phyloP scores from a whole-genome alignment of 345 rosid species.

The Rhodomyrtus tomentosa region DNA sequence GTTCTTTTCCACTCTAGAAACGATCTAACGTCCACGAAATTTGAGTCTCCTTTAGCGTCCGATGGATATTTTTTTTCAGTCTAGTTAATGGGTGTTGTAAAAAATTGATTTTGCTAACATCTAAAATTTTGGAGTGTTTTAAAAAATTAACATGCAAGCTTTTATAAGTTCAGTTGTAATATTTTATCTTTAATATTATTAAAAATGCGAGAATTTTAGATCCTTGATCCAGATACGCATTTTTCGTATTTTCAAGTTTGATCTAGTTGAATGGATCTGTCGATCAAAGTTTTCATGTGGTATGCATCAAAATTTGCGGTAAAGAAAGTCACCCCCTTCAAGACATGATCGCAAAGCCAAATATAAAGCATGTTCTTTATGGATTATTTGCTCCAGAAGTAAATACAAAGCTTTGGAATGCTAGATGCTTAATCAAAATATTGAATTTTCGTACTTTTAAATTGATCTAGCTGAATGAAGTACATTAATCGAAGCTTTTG shows the following conservation, averaged over 20 bases:
- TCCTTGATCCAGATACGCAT: no score
- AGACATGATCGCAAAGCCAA: background rate
- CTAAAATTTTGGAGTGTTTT: background rate
- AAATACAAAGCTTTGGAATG: background rate
- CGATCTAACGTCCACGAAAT: background rate
- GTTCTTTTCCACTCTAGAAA: background rate
- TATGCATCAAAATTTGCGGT: background rate
- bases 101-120: background rate
- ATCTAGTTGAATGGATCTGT: background rate
- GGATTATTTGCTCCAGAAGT: background rate
- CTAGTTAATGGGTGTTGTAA: background rate
- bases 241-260: no score
- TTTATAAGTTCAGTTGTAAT: background rate
- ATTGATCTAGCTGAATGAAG: background rate
- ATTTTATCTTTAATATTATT: background rate
- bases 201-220: no score
- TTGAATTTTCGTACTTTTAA: background rate
- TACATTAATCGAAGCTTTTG: background rate
- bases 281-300: background rate
- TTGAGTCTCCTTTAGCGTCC: background rate
- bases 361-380: background rate
- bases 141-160: background rate
- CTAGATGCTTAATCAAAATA: background rate
- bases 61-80: background rate
- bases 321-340: background rate